Evolutionary conservation across 2,329 filamentous ascomycete genomes (phyloP), one percentile per base, ranked within the genome.

Genomic region (Arthroderma sp.): DNA sequence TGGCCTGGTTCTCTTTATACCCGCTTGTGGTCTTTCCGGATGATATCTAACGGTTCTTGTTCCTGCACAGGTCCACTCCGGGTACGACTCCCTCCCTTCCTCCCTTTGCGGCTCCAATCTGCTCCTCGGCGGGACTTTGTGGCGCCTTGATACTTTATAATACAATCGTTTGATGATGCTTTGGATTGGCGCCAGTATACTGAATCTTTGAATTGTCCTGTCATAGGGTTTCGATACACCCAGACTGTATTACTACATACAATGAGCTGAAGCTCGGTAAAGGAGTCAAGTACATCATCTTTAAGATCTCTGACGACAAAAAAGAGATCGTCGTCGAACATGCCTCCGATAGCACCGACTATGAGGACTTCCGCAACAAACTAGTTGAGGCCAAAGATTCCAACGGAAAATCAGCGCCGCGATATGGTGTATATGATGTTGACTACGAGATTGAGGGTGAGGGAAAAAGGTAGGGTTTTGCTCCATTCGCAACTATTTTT

Each of bases 371-470:
- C 62, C 66, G 67, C 51, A 54, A 55, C 46, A 68, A 68, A 56
- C 64, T 72, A 43, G 56, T 61, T 22, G 55, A 53, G 15, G 63
- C 67, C 50, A 64, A 63, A 52, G 62, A 70, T 47, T 55, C 53
- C 50, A 61, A 59, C 40, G 69, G 67, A 43, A 65, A 65, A 30
- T 61, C 65, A 39, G 61, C 63, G 37, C 68, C 69, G 46, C 65
- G 69, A 50, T 72, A 70, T 51, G 69, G 68, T 28, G 64, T 70
- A 49, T 71, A 70, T 54, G 69, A 72, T 53, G 66, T 71, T 43
- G 66, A 70, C 51, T 72, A 65, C 50, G 67, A 71, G 46, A 61
- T 71, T 45, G 61, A 63, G 47, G 66, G 64, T 50, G 69, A 71
- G 55, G 69, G 68, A 54, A 68, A 67, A 57, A 60, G 68, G 68